phyloP scores from a whole-genome alignment of 805 yeast species.

The Candida tibetensis region DNA sequence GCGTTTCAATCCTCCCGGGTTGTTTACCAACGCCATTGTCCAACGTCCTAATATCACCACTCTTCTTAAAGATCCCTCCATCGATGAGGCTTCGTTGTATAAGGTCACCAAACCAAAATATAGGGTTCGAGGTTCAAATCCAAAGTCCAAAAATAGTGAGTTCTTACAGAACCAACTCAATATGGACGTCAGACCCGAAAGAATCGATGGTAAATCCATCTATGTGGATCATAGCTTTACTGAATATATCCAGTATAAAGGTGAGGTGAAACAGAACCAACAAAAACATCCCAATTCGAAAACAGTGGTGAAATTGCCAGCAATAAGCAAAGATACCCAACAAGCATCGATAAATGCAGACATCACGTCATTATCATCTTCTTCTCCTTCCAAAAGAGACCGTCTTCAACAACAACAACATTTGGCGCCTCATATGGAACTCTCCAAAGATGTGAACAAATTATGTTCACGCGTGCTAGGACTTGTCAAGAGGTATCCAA shows the following conservation, averaged over 20 bases:
- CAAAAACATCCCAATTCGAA: conserved; percentile 21
- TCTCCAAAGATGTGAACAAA: not conserved
- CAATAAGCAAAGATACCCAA: conserved; percentile 3
- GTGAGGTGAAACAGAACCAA: conserved; percentile 10
- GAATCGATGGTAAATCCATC: conserved; percentile 49
- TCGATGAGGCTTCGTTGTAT: conserved; percentile 50
- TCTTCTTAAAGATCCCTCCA: conserved; percentile 58
- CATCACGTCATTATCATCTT: no score
- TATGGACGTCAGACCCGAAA: conserved; percentile 33
- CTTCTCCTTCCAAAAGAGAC: conserved; percentile 14
- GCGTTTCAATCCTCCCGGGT: conserved; percentile 56
- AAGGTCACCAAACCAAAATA: conserved; percentile 28
- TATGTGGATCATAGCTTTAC: conserved; percentile 32
- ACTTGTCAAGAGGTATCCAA: conserved; percentile 27
- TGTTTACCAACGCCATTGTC: conserved; percentile 62
- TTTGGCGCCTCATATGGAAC: not conserved
- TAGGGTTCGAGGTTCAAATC: conserved; percentile 1
- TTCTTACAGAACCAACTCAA: not conserved
- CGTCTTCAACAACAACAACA: not conserved
- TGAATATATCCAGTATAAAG: conserved; percentile 18
- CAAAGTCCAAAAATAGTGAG: not conserved
- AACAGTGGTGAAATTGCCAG: conserved; percentile 30
- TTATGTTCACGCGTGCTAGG: conserved; percentile 42
- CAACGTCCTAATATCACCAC: conserved; percentile 51
- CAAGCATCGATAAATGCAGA: not conserved